Percentiles rank a stretch among this genome's conserved stretches.
Evolutionary conservation across 305 asterid species (phyloP).

Genomic region (Fraxinus paxiana): DNA sequence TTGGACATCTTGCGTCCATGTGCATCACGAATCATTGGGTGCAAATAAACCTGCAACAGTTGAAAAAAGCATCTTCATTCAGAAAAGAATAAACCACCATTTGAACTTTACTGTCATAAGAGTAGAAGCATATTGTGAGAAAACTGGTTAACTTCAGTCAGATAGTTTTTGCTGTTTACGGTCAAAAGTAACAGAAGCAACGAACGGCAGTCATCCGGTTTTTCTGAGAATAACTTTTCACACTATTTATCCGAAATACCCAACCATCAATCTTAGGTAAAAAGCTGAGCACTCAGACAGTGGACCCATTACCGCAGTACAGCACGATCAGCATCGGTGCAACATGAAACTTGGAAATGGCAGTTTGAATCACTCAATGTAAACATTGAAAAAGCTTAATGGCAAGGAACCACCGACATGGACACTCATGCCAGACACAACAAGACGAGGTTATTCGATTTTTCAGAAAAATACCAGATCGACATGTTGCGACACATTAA

Average conservation of each 20-base stretch:
- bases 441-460: not conserved
- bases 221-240: not conserved
- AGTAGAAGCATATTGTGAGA: not conserved
- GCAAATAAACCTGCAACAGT: constrained; percentile 68
- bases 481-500: no score
- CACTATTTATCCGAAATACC: not conserved
- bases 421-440: not conserved
- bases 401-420: not conserved
- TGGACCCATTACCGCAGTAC: not conserved
- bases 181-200: not conserved
- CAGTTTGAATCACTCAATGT: not conserved
- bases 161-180: not conserved
- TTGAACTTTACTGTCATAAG: not conserved
- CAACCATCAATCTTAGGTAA: not conserved
- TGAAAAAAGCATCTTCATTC: constrained; percentile 12
- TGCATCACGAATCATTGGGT: constrained; percentile 94
- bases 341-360: not conserved
- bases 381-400: not conserved
- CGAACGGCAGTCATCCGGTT: not conserved
- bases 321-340: not conserved
- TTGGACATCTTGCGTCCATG: constrained; percentile 99
- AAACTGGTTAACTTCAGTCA: not conserved
- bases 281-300: not conserved
- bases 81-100: not conserved
- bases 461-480: not conserved